Evolutionary conservation across 2,329 filamentous ascomycete genomes (phyloP), one percentile per base, ranked within the genome.

Genomic region (Endoconidiophora laricicola): DNA sequence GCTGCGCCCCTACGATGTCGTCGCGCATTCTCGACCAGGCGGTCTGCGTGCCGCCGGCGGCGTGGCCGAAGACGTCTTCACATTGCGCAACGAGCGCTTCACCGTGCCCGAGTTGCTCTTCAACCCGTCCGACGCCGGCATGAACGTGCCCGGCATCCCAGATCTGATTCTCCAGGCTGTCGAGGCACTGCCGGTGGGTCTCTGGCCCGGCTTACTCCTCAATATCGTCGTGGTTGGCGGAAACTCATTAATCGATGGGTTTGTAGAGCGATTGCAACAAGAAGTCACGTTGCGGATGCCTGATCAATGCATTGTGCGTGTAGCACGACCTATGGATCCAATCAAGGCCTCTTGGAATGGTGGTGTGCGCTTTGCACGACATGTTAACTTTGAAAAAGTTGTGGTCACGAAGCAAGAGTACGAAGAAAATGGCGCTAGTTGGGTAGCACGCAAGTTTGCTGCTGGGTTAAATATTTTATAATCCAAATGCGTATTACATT

Each of bases 141-240:
- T 95, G 63, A 76, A 78, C 44, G 85, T 94, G 58, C 79, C 82
- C 0, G 91, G 91, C 0, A 70, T 98, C 18, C 76, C 86, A 0
- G 84, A 88, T 44, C 73, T 86, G n/a, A 74, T 95, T 9, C 71
- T 91, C 65, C 80, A 95, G 61, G 84, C 81, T 10, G 65, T 98
- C 12, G 73, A 76, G 6, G 71, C 70, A 10, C 64, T 96, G 7
- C 91, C 91, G 0, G 72, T 83, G n/a, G 85, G 84, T 0, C 66
- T 96, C 6, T 88, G 86, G 75, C 83, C 87, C 1, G 81, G 80
- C 0, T 74, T 95, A 56, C 66, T 96, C 44, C 82, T 86, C 37
- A 98, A 96, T 57, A 76, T 96, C 3, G 67, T 95, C 2, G 81
- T 94, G 0, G 85, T 95, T 0, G 91, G 91, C 1, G 91, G 91